Evolutionary conservation across 768 basidiomycete species (phyloP).

Genomic region (Lactifluus echinatus): DNA sequence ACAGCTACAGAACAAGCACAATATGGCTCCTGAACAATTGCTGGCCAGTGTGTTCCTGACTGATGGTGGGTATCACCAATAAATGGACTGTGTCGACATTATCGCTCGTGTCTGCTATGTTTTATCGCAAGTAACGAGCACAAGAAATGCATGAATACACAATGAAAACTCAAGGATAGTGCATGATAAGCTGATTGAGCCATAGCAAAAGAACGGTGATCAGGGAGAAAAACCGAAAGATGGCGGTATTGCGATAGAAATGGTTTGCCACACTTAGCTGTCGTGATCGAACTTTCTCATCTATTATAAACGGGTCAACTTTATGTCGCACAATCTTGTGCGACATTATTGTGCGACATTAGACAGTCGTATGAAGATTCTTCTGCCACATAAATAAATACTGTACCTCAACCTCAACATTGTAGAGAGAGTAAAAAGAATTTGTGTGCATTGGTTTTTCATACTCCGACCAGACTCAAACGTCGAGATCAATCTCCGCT

Average conservation of each 20-base stretch:
- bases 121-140: constrained; percentile 56
- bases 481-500: too few relatives aligned
- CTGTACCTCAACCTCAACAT: too few relatives aligned
- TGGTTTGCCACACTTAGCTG: too few relatives aligned
- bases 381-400: too few relatives aligned
- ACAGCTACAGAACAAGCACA: constrained; percentile 41
- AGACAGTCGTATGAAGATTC: too few relatives aligned
- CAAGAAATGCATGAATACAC: constrained; percentile 52
- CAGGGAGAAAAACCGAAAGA: background rate
- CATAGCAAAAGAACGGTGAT: background rate
- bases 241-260: constrained; percentile 60
- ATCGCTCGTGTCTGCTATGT: constrained; percentile 55
- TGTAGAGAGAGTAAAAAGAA: too few relatives aligned
- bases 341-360: too few relatives aligned
- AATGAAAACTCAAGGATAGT: constrained; percentile 53
- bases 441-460: too few relatives aligned
- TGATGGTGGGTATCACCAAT: constrained; percentile 43
- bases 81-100: constrained; percentile 18
- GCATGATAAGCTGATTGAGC: constrained; percentile 50
- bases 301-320: too few relatives aligned
- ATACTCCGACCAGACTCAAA: too few relatives aligned
- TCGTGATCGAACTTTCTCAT: too few relatives aligned
- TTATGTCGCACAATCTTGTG: too few relatives aligned
- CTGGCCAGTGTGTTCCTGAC: constrained; percentile 49
- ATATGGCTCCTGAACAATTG: constrained; percentile 65